Evolutionary conservation across 2,329 filamentous ascomycete genomes (phyloP).

Genomic region (Neophaeococcomyces mojaviensis): DNA sequence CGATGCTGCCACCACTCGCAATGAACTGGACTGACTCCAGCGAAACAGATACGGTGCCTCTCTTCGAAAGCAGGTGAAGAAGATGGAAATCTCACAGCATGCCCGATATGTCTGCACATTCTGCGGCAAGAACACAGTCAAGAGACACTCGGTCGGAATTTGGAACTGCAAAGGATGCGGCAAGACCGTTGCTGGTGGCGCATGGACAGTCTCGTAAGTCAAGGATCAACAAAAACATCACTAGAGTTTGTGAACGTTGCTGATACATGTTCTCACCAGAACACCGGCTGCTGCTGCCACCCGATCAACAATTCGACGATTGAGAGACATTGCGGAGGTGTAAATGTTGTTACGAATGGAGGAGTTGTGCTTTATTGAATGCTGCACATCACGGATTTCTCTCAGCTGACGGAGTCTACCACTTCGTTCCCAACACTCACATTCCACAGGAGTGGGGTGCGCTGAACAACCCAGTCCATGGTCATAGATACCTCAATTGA

Average conservation of each 20-base stretch:
- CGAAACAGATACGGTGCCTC: slow-evolving; percentile 87
- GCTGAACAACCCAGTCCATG: slow-evolving; percentile 6
- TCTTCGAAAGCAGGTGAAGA: slow-evolving; percentile 98
- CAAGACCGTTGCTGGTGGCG: slow-evolving; percentile 88
- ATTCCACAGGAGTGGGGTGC: background rate
- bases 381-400: background rate
- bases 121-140: slow-evolving; percentile 94
- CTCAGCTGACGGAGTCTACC: slow-evolving; percentile 6
- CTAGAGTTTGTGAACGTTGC: background rate
- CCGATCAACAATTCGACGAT: slow-evolving; percentile 91
- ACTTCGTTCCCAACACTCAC: slow-evolving; percentile 4
- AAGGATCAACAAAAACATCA: background rate
- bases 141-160: slow-evolving; percentile 85
- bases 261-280: slow-evolving; percentile 39
- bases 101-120: slow-evolving; percentile 92
- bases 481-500: slow-evolving; percentile 10
- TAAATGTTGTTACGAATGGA: slow-evolving; percentile 19
- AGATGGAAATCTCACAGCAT: slow-evolving; percentile 99
- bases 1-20: background rate
- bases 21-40: background rate
- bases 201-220: slow-evolving; percentile 94
- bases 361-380: slow-evolving; percentile 15
- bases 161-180: slow-evolving; percentile 95
- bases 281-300: slow-evolving; percentile 90
- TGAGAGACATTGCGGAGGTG: slow-evolving; percentile 96